Conservation (phyloP, 306 rosid genomes). For the Fragaria vesca region DNA sequence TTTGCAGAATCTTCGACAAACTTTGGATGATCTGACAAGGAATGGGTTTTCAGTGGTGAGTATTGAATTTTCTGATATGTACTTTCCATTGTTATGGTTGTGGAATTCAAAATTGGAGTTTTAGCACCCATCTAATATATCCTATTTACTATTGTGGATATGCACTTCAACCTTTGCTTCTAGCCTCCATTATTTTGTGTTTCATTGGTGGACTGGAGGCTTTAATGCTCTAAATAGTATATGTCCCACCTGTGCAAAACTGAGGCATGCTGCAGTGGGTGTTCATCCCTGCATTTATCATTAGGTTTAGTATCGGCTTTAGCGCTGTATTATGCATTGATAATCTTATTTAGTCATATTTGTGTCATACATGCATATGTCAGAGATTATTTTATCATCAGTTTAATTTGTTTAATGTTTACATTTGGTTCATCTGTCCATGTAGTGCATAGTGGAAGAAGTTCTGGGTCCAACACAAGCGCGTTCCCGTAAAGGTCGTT, state of each 20-base stretch:
- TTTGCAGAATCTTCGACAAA: constrained; percentile 93
- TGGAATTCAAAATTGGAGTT: neutral
- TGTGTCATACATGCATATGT: constrained; percentile 9
- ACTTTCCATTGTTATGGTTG: neutral
- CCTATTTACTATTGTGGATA: constrained; percentile 1
- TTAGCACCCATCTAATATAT: neutral
- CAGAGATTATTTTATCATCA: constrained; percentile 13
- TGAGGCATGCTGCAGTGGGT: neutral
- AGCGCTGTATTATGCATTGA: neutral
- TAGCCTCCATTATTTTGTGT: neutral
- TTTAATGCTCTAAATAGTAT: neutral
- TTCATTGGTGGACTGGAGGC: neutral
- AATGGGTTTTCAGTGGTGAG: constrained; percentile 94
- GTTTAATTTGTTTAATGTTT: constrained; percentile 9
- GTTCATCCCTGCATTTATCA: neutral
- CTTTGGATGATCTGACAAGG: constrained; percentile 82
- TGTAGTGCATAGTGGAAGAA: constrained; percentile 97
- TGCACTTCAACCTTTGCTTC: neutral
- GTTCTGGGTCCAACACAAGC: constrained; percentile 90
- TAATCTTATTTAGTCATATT: constrained; percentile 1
- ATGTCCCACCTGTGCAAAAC: neutral
- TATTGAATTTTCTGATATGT: constrained; percentile 21
- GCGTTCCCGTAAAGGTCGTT: constrained; percentile 85
- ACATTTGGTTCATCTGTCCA: constrained; percentile 28
- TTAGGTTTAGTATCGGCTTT: neutral